Conservation (phyloP, 192 early-diverging fungal genomes). For the Coemansia sp. region DNA sequence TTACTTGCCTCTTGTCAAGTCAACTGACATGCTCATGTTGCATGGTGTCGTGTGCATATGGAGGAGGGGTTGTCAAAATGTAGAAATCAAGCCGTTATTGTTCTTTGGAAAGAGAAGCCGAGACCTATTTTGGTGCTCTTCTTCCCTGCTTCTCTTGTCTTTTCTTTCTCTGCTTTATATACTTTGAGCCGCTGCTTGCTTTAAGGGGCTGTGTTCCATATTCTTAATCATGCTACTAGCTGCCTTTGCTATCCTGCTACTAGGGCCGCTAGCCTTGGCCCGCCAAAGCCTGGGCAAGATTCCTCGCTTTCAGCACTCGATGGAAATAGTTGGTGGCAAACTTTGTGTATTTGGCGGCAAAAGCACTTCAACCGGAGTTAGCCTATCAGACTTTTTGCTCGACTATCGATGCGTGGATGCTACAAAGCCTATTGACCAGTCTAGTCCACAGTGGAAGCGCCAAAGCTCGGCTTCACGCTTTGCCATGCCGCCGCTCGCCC, state of each 20-base stretch:
- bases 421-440: slow-evolving; percentile 26
- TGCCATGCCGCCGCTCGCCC: slow-evolving; percentile 50
- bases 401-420: slow-evolving; percentile 45
- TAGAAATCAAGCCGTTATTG: neutral
- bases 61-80: slow-evolving; percentile 4
- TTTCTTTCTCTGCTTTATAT: neutral
- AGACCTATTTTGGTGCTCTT: neutral
- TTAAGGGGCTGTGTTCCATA: neutral
- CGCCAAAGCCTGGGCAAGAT: slow-evolving; percentile 4
- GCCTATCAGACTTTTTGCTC: slow-evolving; percentile 23
- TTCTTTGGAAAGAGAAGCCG: neutral
- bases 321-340: slow-evolving; percentile 45
- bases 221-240: neutral
- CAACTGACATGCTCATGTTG: no score
- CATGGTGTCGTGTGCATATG: neutral
- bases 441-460: slow-evolving; percentile 23
- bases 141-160: neutral
- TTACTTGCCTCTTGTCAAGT: neutral
- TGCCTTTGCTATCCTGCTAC: neutral
- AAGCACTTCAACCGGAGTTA: slow-evolving; percentile 3
- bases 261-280: neutral
- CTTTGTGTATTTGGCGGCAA: slow-evolving; percentile 50
- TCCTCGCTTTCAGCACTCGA: slow-evolving; percentile 45
- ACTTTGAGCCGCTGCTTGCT: neutral
- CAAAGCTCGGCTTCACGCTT: slow-evolving; percentile 45